Base-by-base conservation (phyloP, 1,139 yeast genomes). In the Candida labiduridarum region DNA sequence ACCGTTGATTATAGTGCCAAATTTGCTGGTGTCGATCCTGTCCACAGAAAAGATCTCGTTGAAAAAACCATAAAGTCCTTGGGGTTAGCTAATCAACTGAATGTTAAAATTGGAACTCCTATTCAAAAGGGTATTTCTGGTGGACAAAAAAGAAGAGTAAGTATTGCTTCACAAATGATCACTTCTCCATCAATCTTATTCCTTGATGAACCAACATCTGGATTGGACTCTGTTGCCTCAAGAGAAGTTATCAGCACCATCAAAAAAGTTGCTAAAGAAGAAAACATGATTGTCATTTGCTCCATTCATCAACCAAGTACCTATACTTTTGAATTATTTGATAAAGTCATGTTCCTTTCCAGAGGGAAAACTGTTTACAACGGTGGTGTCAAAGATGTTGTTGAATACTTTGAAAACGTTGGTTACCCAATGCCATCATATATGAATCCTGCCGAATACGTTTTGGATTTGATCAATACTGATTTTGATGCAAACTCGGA, bases 261-360 rank as follows among this genome's bases (percentile, higher is more conserved):
- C 41, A 62, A 63, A 44, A 56, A 56, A 33, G 51, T 66, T 30
- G 71, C 72, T 5, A 50, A 49, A 36, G 50, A 52, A 11, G 66
- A 63, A 44, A 63, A 64, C 43, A 66, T 69, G 54, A 59, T 66
- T 36, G 69, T 72, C n/a, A 59, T 71, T 46, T 62, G 67, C 29
- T 67, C 75, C 2, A 68, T 72, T 46, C 76, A 71, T 54, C 76
- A 71, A 54, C 76, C 76, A n/a, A 66, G 72, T 0, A 59, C 74
- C 3, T 52, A 59, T 15, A 64, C 69, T 1, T 63, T 68, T 49
- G 56, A 69, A 42, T 54, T 67, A 31, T 71, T 71, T 51, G 75
- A 70, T 54, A 58, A 60, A 38, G 66, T 68, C 19, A 50, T 61
- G 36, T 68, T 69, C 50, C 58, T 71, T 52, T 59, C 69, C 10